Evolutionary conservation across 768 basidiomycete species (phyloP).

Genomic region (Suillus paluster): DNA sequence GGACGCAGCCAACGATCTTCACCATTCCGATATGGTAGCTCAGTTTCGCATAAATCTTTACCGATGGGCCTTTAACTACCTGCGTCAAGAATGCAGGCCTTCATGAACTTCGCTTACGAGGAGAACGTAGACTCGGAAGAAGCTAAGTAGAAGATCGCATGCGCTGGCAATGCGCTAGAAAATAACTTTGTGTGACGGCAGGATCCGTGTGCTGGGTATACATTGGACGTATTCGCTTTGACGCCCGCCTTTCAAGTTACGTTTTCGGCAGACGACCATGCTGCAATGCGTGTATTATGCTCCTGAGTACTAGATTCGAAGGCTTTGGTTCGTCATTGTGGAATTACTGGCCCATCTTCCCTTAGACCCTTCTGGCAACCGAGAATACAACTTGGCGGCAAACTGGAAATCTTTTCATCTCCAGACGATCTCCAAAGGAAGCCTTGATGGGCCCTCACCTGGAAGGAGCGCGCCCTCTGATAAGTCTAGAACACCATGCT

Average conservation of each 20-base stretch:
- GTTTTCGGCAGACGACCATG: not conserved
- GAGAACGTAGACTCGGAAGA: not conserved
- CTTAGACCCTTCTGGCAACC: conserved; percentile 5
- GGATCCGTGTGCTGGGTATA: not conserved
- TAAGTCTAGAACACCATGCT: not conserved
- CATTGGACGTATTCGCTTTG: conserved; percentile 1
- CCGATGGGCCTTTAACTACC: not conserved
- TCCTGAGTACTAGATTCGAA: not conserved
- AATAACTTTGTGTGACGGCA: not conserved
- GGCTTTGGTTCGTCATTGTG: not conserved
- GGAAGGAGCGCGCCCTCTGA: not conserved
- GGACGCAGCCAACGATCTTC: not conserved
- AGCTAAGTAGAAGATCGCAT: not conserved
- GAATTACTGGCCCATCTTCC: not conserved
- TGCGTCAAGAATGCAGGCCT: not conserved
- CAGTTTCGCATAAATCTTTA: not conserved
- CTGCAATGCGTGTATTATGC: not conserved
- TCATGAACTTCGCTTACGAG: not conserved
- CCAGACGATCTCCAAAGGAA: not conserved
- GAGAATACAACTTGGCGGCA: not conserved
- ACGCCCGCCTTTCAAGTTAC: not conserved
- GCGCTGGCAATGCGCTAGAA: not conserved
- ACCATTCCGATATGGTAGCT: not conserved
- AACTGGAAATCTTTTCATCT: not conserved
- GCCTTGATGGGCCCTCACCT: not conserved